Percentiles rank a stretch among this genome's conserved stretches.
Conservation (phyloP, 2,329 filamentous ascomycete genomes). For the Fusarium piperis region DNA sequence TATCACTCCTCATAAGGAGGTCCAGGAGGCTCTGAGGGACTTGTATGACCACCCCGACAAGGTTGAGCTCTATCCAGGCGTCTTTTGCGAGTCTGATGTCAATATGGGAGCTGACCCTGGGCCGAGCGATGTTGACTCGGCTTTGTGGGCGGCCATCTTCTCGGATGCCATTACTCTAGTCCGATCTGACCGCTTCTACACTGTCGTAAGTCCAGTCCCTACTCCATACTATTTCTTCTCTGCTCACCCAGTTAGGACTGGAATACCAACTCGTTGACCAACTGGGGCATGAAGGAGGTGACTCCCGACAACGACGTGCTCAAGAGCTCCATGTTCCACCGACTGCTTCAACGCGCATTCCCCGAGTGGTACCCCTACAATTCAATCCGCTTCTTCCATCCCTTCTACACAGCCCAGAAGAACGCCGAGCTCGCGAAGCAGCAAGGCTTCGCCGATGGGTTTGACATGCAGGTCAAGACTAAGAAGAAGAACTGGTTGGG, state of each 20-base stretch:
- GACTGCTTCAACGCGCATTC: slow-evolving; percentile 35
- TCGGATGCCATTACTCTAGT: slow-evolving; percentile 77
- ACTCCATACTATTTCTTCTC: fast-evolving
- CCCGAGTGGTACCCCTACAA: slow-evolving; percentile 33
- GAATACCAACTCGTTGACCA: slow-evolving; percentile 51
- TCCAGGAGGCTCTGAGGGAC: slow-evolving; percentile 35
- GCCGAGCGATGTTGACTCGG: slow-evolving; percentile 67
- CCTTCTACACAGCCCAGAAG: slow-evolving; percentile 32
- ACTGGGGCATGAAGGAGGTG: slow-evolving; percentile 38
- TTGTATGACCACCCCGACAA: slow-evolving; percentile 70
- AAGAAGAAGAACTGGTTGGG: not conserved
- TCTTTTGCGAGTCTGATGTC: slow-evolving; percentile 71
- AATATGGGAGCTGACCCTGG: slow-evolving; percentile 73
- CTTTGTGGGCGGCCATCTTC: slow-evolving; percentile 72
- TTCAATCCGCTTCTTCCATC: slow-evolving; percentile 35
- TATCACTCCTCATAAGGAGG: slow-evolving; percentile 1
- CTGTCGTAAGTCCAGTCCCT: slow-evolving; percentile 39
- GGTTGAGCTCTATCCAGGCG: slow-evolving; percentile 70
- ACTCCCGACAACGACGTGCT: slow-evolving; percentile 26
- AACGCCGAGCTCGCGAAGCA: slow-evolving; percentile 22
- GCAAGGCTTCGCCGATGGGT: slow-evolving; percentile 19
- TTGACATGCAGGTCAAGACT: not conserved
- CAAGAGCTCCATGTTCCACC: slow-evolving; percentile 38
- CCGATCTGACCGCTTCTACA: slow-evolving; percentile 74
- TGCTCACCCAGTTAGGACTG: slow-evolving; percentile 43